A percentile compares a stretch with the other conserved stretches of the same genome.
Conservation (phyloP, 108 stramenopile genomes). For the Aurantiochytrium sp. region DNA sequence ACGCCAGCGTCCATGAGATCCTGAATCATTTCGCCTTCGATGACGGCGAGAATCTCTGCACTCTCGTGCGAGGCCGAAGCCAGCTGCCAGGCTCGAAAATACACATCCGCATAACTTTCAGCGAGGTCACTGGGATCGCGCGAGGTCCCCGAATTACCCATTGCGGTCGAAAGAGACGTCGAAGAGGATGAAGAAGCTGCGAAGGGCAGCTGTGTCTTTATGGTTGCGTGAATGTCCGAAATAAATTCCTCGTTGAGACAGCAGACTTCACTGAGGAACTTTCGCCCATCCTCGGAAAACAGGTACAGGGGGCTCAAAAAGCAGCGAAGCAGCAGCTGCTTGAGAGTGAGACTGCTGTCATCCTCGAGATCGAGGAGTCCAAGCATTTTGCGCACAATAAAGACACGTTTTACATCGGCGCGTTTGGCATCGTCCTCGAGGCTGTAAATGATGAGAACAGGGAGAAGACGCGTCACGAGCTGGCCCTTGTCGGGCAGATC, state of each 20-base stretch:
- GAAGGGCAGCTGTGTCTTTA: conserved; percentile 61
- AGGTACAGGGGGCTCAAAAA: conserved; percentile 53
- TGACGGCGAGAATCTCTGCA: conserved; percentile 29
- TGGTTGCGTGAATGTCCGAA: conserved; percentile 48
- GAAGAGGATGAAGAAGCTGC: neutral
- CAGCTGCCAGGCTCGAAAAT: conserved; percentile 71
- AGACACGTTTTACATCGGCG: conserved; percentile 68
- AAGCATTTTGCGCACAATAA: conserved; percentile 61
- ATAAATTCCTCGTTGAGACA: conserved; percentile 65
- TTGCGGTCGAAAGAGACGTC: no score
- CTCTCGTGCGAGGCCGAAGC: conserved; percentile 25
- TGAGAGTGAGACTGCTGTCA: conserved; percentile 47
- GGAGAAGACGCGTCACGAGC: conserved; percentile 70
- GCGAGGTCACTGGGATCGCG: conserved; percentile 59
- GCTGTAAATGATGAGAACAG: conserved; percentile 49
- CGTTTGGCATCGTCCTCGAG: conserved; percentile 56
- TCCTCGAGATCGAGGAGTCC: conserved; percentile 75
- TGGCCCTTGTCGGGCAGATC: conserved; percentile 61
- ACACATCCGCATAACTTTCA: conserved; percentile 69
- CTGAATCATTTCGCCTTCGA: conserved; percentile 74
- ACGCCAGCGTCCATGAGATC: conserved; percentile 66
- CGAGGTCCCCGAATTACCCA: neutral
- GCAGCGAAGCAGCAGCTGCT: conserved; percentile 33
- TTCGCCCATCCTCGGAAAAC: conserved; percentile 57
- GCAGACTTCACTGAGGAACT: conserved; percentile 51